Evolutionary conservation across 1,284 basidiomycete genomes (phyloP).

Genomic region (Pseudozyma thailandica): DNA sequence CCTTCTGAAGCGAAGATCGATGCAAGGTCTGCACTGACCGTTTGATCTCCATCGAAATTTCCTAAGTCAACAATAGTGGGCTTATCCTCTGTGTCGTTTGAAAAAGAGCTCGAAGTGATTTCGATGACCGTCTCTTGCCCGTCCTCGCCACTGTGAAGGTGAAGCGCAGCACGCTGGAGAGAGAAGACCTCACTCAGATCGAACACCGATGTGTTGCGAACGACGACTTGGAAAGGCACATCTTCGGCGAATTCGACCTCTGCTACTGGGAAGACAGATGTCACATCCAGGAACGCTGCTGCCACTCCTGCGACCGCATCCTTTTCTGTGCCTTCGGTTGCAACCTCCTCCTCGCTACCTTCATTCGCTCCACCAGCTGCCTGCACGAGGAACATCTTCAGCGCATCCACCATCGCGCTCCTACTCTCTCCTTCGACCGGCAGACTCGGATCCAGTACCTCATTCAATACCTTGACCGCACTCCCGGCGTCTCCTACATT

Average conservation of each 20-base stretch:
- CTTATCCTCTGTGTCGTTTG: neutral
- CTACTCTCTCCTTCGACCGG: slow-evolving; percentile 5
- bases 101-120: neutral
- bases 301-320: neutral
- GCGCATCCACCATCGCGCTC: slow-evolving; percentile 7
- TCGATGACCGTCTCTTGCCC: neutral
- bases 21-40: neutral
- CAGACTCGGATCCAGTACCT: slow-evolving; percentile 18
- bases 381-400: slow-evolving; percentile 8
- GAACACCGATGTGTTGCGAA: slow-evolving; percentile 14
- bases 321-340: neutral
- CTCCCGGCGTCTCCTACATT: slow-evolving; percentile 19
- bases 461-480: slow-evolving; percentile 15
- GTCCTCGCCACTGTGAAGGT: slow-evolving; percentile 10
- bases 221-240: slow-evolving; percentile 20
- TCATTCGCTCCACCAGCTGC: neutral
- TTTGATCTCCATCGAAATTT: neutral
- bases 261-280: slow-evolving; percentile 14
- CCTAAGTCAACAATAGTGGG: slow-evolving; percentile 19
- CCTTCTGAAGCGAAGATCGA: neutral
- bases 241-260: slow-evolving; percentile 16
- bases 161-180: slow-evolving; percentile 1
- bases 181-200: slow-evolving; percentile 9
- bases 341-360: neutral
- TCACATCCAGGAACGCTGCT: slow-evolving; percentile 4